phyloP scores from a whole-genome alignment of 2,329 filamentous ascomycete species.

The Hawksworthiomyces lignivorus region DNA sequence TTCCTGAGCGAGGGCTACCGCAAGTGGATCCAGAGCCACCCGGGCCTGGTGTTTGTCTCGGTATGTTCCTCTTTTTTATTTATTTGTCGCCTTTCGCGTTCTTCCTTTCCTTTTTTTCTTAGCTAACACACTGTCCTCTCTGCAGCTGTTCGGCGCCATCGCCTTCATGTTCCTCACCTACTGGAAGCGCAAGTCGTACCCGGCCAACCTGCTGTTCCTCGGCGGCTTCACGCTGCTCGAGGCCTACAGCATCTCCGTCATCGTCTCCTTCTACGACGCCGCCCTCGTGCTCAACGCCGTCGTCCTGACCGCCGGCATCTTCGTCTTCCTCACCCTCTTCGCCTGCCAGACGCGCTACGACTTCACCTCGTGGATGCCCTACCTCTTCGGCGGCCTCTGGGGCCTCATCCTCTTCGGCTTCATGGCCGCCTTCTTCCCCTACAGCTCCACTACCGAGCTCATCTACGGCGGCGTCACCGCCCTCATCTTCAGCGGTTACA shows the following conservation, averaged over 20 bases:
- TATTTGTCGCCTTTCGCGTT: not conserved
- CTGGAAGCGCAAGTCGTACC: constrained; percentile 95
- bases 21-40: constrained; percentile 76
- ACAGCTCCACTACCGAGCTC: constrained; percentile 73
- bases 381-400: constrained; percentile 87
- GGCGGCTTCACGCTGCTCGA: constrained; percentile 83
- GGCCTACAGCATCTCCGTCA: constrained; percentile 86
- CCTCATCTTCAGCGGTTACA: constrained; percentile 88
- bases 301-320: constrained; percentile 77
- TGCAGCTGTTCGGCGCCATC: constrained; percentile 67
- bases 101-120: not conserved
- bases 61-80: constrained; percentile 39
- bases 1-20: constrained; percentile 80
- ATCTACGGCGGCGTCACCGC: constrained; percentile 76
- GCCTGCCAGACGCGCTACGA: constrained; percentile 98
- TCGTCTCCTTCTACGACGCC: constrained; percentile 83
- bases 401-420: constrained; percentile 86
- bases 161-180: constrained; percentile 80
- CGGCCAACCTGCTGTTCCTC: constrained; percentile 89
- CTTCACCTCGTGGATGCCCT: constrained; percentile 95
- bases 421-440: constrained; percentile 83
- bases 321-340: constrained; percentile 73
- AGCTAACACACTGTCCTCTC: not conserved
- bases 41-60: constrained; percentile 78
- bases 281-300: constrained; percentile 84